These are phyloP conservation scores for Colletotrichum musicola DNA, from an alignment of 2,329 filamentous ascomycete species.

Conservation along the genomic window DNA sequence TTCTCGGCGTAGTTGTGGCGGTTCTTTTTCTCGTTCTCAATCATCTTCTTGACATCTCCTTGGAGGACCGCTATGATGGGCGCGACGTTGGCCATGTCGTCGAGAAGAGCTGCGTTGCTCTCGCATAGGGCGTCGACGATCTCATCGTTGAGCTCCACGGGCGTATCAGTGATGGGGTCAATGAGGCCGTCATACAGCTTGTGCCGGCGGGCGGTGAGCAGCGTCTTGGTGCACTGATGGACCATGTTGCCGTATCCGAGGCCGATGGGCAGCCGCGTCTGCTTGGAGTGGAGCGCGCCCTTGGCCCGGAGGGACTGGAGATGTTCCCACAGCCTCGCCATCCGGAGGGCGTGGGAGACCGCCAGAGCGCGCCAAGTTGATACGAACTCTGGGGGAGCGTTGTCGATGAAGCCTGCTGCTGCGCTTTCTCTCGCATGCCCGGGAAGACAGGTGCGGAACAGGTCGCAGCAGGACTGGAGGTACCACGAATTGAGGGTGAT, in stretches of 20 bases:
- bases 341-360: constrained; percentile 21
- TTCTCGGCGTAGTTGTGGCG: not conserved
- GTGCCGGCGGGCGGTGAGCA: constrained; percentile 12
- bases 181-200: not conserved
- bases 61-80: constrained; percentile 27
- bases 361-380: constrained; percentile 3
- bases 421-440: constrained; percentile 11
- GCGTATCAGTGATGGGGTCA: constrained; percentile 8
- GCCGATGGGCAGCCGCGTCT: constrained; percentile 22
- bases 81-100: constrained; percentile 27
- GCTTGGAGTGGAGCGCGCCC: constrained; percentile 23
- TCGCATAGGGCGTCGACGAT: constrained; percentile 4
- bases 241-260: constrained; percentile 27
- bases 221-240: constrained; percentile 23
- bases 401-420: constrained; percentile 1
- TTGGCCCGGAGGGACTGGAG: constrained; percentile 6
- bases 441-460: constrained; percentile 21
- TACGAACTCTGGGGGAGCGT: constrained; percentile 1
- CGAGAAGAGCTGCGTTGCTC: constrained; percentile 20
- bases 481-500: constrained; percentile 30
- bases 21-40: not conserved
- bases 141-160: constrained; percentile 3
- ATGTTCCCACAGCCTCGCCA: constrained; percentile 24
- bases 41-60: constrained; percentile 28
- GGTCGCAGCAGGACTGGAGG: constrained; percentile 22